Evolutionary conservation across 192 early-diverging fungal species (phyloP), one percentile per base, ranked within the genome.

Genomic region (Mortierella alpina): DNA sequence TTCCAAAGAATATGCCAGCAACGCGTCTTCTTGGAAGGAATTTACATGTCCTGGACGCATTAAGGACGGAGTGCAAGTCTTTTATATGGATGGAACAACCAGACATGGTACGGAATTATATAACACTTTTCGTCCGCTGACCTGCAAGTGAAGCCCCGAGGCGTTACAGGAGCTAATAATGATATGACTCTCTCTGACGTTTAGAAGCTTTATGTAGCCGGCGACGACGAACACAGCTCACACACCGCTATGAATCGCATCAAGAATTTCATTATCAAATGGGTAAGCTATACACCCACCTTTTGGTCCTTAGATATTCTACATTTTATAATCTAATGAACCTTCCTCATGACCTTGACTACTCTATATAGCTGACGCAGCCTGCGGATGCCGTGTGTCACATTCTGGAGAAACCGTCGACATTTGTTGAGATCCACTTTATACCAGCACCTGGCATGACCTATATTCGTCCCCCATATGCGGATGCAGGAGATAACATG

Each of bases 11-110:
- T 2, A 15, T 68, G 39, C 59, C 70, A 3, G 49, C 57, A 18
- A 45, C 46, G 17, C 70, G 65, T 23, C 45, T 63, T 0, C 55
- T 80, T 15, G 77, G 77, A 7, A 49, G 65, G 7, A 68, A 67
- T 15, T 49, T 80, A 7, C 51, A 68, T 22, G 31, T 50, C 2
- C 70, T 80, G 8, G 23, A 72, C 31, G 23, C 22, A 0, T 2
- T 72, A 18, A 61, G 77, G 40, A 54, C 59, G 15, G 77, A 80
- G 42, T 80, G 54, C 63, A 51, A 53, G 42, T 68, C 57, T 8
- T 80, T 52, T n/a, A 80, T 80, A 7, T 80, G 77, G 77, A 59
- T 80, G 6, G 77, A 80, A 2, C 50, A 61, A 6, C 20, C 63
- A 54, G 46, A 49, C 20, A 50, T 70, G 58, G 68, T 70, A 68